Evolutionary conservation across 2,329 filamentous ascomycete genomes (phyloP).

Genomic region (Pseudocercospora ulei): DNA sequence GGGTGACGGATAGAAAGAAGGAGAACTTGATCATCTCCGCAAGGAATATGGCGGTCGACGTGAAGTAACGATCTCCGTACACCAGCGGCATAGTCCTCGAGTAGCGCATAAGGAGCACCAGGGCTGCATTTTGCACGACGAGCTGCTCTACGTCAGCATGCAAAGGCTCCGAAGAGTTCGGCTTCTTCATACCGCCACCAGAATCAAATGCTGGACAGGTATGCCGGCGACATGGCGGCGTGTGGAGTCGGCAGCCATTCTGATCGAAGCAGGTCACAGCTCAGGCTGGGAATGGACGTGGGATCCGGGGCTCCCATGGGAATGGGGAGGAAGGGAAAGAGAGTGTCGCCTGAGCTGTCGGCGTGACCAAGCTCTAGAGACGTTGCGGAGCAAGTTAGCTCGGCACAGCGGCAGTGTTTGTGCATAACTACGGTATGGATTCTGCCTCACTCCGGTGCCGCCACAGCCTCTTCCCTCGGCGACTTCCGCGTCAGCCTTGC

Average conservation of each 20-base stretch:
- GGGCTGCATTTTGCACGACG: conserved; percentile 67
- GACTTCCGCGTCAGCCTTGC: background rate
- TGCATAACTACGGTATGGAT: conserved; percentile 7
- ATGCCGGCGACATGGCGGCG: conserved; percentile 42
- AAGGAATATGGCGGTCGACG: conserved; percentile 86
- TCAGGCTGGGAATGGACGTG: too few relatives aligned
- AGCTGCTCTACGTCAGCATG: conserved; percentile 45
- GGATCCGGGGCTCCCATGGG: conserved; percentile 11
- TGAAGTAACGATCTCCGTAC: conserved; percentile 77
- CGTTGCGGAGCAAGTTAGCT: conserved; percentile 2
- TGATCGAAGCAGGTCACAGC: conserved; percentile 6
- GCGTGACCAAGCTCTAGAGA: conserved; percentile 10
- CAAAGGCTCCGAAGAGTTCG: background rate
- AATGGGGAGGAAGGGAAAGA: conserved; percentile 6
- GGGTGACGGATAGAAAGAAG: conserved; percentile 73
- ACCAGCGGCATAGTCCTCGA: conserved; percentile 82
- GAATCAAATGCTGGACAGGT: conserved; percentile 57
- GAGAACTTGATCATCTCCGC: conserved; percentile 86
- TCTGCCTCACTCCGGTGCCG: background rate
- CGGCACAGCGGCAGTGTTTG: background rate
- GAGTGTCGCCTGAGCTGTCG: conserved; percentile 16
- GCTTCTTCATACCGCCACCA: conserved; percentile 49
- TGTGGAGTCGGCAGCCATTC: conserved; percentile 17
- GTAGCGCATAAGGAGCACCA: conserved; percentile 84
- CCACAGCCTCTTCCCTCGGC: conserved; percentile 2